phyloP scores from a whole-genome alignment of 139 green algal species.

The Picochlorum sp. region DNA sequence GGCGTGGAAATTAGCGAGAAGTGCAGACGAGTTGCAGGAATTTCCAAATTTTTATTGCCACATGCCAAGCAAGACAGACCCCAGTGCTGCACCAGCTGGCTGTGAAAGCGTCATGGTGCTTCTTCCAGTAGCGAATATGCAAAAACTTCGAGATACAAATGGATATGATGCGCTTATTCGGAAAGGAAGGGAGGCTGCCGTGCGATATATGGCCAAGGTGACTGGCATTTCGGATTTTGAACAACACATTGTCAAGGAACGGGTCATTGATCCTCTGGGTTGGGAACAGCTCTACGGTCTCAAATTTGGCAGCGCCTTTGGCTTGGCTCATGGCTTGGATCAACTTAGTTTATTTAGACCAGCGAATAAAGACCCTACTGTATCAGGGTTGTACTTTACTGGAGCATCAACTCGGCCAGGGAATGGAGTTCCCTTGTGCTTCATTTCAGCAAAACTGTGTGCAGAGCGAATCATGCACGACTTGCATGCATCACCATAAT shows the following conservation, averaged over 20 bases:
- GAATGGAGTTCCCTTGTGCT: conserved; percentile 78
- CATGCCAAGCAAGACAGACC: conserved; percentile 63
- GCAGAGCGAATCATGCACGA: conserved; percentile 35
- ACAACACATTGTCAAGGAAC: conserved; percentile 49
- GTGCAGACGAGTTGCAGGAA: conserved; percentile 31
- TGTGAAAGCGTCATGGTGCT: conserved; percentile 57
- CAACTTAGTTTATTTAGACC: conserved; percentile 67
- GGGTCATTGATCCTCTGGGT: conserved; percentile 39
- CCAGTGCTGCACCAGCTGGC: conserved; percentile 52
- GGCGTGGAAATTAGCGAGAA: conserved; percentile 47
- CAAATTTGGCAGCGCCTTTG: conserved; percentile 74
- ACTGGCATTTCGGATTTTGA: conserved; percentile 40
- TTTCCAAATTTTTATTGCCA: conserved; percentile 85
- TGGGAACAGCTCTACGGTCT: conserved; percentile 50
- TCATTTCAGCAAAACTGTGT: conserved; percentile 46
- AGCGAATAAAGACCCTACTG: conserved; percentile 25
- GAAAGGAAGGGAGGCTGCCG: conserved; percentile 41
- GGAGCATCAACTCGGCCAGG: conserved; percentile 67
- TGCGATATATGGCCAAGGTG: conserved; percentile 20
- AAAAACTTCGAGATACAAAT: conserved; percentile 32
- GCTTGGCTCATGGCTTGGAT: conserved; percentile 64
- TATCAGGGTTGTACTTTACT: conserved; percentile 66
- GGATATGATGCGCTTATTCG: conserved; percentile 48
- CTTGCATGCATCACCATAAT: background rate
- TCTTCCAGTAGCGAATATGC: conserved; percentile 67